Conservation (phyloP, 2,329 filamentous ascomycete genomes). For the Drechslera avenae region DNA sequence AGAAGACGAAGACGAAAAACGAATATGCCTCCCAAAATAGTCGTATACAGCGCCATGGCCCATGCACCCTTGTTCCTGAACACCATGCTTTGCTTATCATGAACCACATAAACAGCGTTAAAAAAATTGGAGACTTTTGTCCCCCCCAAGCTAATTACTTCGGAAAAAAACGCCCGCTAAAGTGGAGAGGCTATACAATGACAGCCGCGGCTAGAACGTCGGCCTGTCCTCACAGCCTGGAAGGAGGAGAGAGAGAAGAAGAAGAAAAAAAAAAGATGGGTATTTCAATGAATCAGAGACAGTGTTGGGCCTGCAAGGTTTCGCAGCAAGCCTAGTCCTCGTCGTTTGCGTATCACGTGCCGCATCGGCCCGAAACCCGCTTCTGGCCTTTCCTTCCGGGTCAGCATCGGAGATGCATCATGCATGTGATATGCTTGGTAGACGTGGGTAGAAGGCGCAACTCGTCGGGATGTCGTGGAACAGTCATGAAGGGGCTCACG, state of each 20-base stretch:
- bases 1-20: too few relatives aligned
- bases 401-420: too few relatives aligned
- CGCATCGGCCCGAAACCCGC: slow-evolving; percentile 6
- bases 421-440: slow-evolving; percentile 16
- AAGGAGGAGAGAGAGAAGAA: too few relatives aligned
- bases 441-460: slow-evolving; percentile 20
- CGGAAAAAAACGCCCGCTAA: slow-evolving; percentile 34
- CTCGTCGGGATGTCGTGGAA: slow-evolving; percentile 26
- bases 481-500: slow-evolving; percentile 4
- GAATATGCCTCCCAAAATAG: slow-evolving; percentile 12
- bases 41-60: slow-evolving; percentile 20
- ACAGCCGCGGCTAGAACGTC: slow-evolving; percentile 2
- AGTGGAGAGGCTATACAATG: slow-evolving; percentile 9
- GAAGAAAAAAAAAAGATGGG: slow-evolving; percentile 12
- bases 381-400: not conserved
- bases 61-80: slow-evolving; percentile 30
- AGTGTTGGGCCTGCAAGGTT: not conserved
- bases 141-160: slow-evolving; percentile 33
- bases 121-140: slow-evolving; percentile 29
- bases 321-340: slow-evolving; percentile 2
- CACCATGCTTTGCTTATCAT: slow-evolving; percentile 22
- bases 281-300: slow-evolving; percentile 12
- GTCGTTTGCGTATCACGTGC: slow-evolving; percentile 4
- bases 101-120: slow-evolving; percentile 23
- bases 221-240: not conserved